Base-by-base conservation (phyloP, 495 filamentous ascomycete genomes). In the Penicillium lividum region DNA sequence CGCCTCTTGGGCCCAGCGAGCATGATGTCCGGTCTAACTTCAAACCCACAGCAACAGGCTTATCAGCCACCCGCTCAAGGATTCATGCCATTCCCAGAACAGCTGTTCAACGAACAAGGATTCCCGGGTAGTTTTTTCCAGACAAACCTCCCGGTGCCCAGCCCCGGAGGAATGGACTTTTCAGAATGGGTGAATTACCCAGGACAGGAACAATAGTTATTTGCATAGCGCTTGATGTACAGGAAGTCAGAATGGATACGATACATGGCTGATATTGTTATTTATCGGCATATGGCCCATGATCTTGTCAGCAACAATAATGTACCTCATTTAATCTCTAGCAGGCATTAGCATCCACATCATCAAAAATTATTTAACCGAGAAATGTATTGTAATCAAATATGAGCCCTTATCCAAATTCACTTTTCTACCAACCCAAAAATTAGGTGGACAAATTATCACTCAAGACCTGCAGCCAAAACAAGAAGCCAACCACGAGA, bases 151-250 rank as follows among this genome's bases (percentile, higher is more conserved):
- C 67, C 72, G 33, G 57, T 68, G 53, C 64, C 62, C 3, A 75
- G 66, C 34, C 34, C 74, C 1, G 62, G 56, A 7, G 72, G 67
- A 9, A 73, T 79, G 72, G 74, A 79, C 54, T 77, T 79, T 51
- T 76, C 75, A 0, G 76, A 79, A 47, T 79, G 76, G 76, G 73
- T 79, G 34, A 75, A 76, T 55, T 79, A 72, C 48, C 61, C 71
- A 9, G 52, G 59, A 34, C 33, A 64, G 60, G 64, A 68, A 55
- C 57, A 65, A 75, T 51, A 36, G 30, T 16, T 16, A 47, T 29
- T 36, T 57, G 44, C 18, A 28, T 54, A 22, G 13, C 18, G 8
- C 38, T n/a, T 42, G 11, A 53, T 58, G 44, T 56, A 56, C 27
- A 50, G 38, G 42, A 9, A 57, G 5, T 57, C 43, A 45, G 51